Base-by-base conservation (phyloP, 768 basidiomycete genomes). In the Clathrus columnatus region DNA sequence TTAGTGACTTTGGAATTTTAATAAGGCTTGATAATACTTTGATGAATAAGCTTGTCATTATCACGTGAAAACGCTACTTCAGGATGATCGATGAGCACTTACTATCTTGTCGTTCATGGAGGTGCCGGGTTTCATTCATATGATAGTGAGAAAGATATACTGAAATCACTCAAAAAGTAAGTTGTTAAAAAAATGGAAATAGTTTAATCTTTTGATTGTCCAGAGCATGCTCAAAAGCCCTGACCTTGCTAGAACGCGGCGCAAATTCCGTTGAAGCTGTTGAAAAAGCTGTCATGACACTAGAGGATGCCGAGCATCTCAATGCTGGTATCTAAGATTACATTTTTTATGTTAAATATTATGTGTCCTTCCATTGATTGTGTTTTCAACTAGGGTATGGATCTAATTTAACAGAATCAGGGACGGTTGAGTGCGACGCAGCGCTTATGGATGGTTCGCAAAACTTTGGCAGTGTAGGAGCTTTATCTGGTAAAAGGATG, bases 381-480 rank as follows among this genome's bases (percentile, higher is more conserved):
- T 17, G 48, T 43, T 11, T n/a, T 48, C 51, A 32, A 30, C 50
- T 58, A 84, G 87, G 88, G 1, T 80, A 76, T 58, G 88, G 90
- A 4, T 87, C 89, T 1, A 91, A 91, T 65, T 70, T 91, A 46
- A 89, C 86, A 0, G 59, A 83, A 2, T 73, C 78, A n/a, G 87
- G 90, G 14, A 71, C 70, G 2, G 87, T 90, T 17, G 89, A 91
- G 69, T 91, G 89, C 61, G 89, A 91, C 61, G 88, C 89, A 7
- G 76, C 85, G 11, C 71, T 91, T 54, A 87, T 88, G 82, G 69
- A 72, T 20, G 77, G 66, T 2, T 65, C 67, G 0, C 63, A 67
- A 20, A 67, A 69, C n/a, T 91, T 86, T 64, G 89, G 87, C 24
- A 81, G 83, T 60, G 77, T 84, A 17, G 90, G 85, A 44, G 89